Conservation (phyloP, 2,329 filamentous ascomycete species). For the Diplodia scrobiculata region DNA sequence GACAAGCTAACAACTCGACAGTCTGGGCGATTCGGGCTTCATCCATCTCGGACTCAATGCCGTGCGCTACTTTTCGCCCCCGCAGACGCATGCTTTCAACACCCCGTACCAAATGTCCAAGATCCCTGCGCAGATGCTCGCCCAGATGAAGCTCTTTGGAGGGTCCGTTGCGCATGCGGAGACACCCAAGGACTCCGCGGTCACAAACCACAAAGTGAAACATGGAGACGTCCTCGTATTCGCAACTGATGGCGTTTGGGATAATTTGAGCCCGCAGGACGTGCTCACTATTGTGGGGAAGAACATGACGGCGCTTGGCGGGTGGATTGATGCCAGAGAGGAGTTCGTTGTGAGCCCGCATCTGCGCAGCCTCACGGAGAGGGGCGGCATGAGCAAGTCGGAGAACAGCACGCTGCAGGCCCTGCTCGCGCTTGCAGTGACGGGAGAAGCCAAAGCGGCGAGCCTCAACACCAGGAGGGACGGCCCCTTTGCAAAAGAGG, state of each 20-base stretch:
- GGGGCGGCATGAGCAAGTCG: slow-evolving; percentile 48
- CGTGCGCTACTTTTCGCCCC: slow-evolving; percentile 77
- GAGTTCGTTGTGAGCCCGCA: slow-evolving; percentile 59
- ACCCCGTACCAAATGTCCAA: slow-evolving; percentile 93
- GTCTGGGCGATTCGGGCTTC: slow-evolving; percentile 89
- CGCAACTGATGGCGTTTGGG: slow-evolving; percentile 92
- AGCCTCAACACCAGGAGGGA: slow-evolving; percentile 80
- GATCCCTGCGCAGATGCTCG: slow-evolving; percentile 76
- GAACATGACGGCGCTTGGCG: slow-evolving; percentile 71
- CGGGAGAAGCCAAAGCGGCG: slow-evolving; percentile 78
- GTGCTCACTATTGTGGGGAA: slow-evolving; percentile 77
- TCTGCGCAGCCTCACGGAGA: slow-evolving; percentile 57
- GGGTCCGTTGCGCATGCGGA: slow-evolving; percentile 70
- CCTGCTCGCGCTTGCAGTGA: slow-evolving; percentile 75
- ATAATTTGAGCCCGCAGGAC: slow-evolving; percentile 91
- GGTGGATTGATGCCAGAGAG: slow-evolving; percentile 67
- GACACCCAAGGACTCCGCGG: slow-evolving; percentile 77
- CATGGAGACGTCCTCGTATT: slow-evolving; percentile 94
- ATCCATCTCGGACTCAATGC: slow-evolving; percentile 82
- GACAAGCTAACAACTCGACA: slow-evolving; percentile 35
- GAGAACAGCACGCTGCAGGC: slow-evolving; percentile 67
- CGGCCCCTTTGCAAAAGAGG: slow-evolving; percentile 92
- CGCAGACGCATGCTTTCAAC: slow-evolving; percentile 96
- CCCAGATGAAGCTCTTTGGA: slow-evolving; percentile 80
- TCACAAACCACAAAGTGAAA: slow-evolving; percentile 72